phyloP scores from a whole-genome alignment of 2,329 filamentous ascomycete genomes.

The Epichloe scottii region DNA sequence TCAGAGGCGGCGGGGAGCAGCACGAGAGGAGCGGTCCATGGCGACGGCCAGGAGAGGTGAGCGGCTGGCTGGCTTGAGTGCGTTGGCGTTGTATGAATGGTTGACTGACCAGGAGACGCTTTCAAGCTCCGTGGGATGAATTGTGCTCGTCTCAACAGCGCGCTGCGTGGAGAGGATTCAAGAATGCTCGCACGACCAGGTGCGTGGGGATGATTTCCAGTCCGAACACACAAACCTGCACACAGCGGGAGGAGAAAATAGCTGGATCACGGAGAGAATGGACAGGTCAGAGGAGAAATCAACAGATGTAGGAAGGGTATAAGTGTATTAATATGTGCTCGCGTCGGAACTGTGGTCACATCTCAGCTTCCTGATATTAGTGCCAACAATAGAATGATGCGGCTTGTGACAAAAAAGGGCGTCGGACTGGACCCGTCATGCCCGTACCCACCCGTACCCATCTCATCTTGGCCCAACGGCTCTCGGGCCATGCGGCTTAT shows the following conservation, averaged over 20 bases:
- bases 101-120: too few species aligned
- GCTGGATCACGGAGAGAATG: too few species aligned
- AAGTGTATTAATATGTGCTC: not conserved
- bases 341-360: not conserved
- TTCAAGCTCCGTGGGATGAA: too few species aligned
- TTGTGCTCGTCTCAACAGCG: not conserved
- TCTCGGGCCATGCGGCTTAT: not conserved
- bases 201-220: not conserved
- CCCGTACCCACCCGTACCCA: too few species aligned
- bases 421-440: not conserved
- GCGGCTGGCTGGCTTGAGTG: not conserved
- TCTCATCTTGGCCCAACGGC: not conserved
- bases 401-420: not conserved
- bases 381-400: not conserved
- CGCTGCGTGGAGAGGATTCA: not conserved
- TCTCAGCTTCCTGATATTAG: not conserved
- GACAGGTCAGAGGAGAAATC: not conserved
- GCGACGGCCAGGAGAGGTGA: not conserved
- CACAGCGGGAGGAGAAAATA: too few species aligned
- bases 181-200: not conserved
- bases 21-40: constrained; percentile 5
- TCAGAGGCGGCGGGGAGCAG: constrained; percentile 7
- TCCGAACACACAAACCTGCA: too few species aligned
- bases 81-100: not conserved
- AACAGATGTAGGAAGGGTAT: not conserved